A percentile compares a stretch with the other conserved stretches of the same genome.
These are phyloP conservation scores for Thecaphora frezii DNA, from an alignment of 1,284 basidiomycete species.

Conservation along the genomic window DNA sequence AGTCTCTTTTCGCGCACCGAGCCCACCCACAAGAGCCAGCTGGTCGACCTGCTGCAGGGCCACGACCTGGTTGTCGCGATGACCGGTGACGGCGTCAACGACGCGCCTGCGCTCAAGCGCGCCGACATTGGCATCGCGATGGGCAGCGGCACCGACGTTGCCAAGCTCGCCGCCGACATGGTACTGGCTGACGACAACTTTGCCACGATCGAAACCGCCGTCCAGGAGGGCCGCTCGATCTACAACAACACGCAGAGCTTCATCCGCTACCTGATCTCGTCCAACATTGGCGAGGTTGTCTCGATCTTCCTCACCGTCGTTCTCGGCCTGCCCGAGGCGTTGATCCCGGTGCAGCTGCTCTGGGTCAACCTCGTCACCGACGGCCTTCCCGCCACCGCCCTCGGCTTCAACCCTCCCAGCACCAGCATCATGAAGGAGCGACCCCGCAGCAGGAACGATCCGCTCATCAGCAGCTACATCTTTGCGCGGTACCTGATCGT, in stretches of 20 bases:
- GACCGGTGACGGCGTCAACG: conserved; percentile 63
- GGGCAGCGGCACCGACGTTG: conserved; percentile 62
- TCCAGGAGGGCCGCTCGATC: conserved; percentile 89
- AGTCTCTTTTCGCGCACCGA: conserved; percentile 91
- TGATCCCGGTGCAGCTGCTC: conserved; percentile 94
- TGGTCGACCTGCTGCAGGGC: conserved; percentile 92
- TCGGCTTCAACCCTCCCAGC: conserved; percentile 96
- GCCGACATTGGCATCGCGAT: conserved; percentile 62
- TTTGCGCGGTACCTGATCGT: conserved; percentile 94
- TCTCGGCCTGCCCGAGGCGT: conserved; percentile 95
- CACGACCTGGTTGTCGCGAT: conserved; percentile 95
- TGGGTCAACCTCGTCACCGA: conserved; percentile 69
- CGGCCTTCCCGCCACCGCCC: conserved; percentile 93
- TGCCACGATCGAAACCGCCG: conserved; percentile 61
- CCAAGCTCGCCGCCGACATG: conserved; percentile 62
- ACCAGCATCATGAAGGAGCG: conserved; percentile 87
- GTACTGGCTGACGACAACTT: conserved; percentile 63
- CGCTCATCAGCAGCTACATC: conserved; percentile 86
- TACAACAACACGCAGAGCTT: conserved; percentile 99
- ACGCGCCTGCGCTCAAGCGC: conserved; percentile 61
- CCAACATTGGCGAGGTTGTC: conserved; percentile 97
- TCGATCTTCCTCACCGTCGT: conserved; percentile 95
- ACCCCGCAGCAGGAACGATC: conserved; percentile 83
- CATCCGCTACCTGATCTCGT: conserved; percentile 80
- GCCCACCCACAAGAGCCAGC: conserved; percentile 89